Conservation (phyloP, 1,139 yeast genomes). For the Nakaseomyces uthaithaninus region DNA sequence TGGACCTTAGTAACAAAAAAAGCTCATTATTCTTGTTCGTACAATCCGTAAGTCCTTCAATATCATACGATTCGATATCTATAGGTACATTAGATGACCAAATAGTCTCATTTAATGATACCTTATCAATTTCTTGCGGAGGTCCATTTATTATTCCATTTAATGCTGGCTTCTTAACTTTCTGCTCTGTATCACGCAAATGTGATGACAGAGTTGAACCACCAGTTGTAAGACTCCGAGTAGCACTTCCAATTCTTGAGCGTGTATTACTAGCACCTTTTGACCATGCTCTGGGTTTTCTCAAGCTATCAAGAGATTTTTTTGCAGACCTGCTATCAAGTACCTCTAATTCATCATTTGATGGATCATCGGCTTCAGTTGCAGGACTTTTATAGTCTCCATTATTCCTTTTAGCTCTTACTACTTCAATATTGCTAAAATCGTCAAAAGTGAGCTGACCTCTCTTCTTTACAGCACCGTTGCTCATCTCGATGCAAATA, state of each 20-base stretch:
- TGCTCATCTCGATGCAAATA: background rate
- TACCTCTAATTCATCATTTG: background rate
- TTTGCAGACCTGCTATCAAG: no score
- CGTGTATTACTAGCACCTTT: no score
- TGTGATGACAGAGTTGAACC: background rate
- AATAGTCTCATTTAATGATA: background rate
- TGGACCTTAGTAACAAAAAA: background rate
- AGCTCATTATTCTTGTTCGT: slow-evolving; percentile 5
- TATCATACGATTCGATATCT: slow-evolving; percentile 14
- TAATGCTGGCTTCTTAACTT: background rate
- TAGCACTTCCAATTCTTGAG: no score
- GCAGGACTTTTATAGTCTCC: background rate
- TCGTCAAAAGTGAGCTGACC: slow-evolving; percentile 22
- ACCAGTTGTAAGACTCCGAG: background rate
- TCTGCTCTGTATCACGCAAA: background rate
- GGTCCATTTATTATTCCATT: background rate
- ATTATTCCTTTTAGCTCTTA: background rate
- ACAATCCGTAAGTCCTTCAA: background rate
- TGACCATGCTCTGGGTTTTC: no score
- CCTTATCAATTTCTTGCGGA: background rate
- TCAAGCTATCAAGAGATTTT: no score
- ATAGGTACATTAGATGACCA: slow-evolving; percentile 1
- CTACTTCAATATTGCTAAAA: slow-evolving; percentile 17
- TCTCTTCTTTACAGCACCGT: slow-evolving; percentile 6
- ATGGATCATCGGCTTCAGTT: background rate